Conservation (phyloP, 2,329 filamentous ascomycete genomes). For the Ophiocordyceps sinensis region DNA sequence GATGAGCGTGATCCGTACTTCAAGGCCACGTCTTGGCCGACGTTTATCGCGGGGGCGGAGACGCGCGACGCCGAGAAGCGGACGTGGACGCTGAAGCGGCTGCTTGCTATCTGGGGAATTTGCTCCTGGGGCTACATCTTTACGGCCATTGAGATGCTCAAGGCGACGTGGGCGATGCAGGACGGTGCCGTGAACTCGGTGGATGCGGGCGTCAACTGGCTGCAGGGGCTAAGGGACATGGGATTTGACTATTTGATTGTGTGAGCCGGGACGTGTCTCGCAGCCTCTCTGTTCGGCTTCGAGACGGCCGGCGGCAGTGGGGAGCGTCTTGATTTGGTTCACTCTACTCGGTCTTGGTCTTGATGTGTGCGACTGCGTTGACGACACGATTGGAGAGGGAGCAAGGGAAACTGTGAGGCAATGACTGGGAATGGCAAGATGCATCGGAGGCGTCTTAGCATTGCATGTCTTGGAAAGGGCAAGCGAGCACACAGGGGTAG, state of each 20-base stretch:
- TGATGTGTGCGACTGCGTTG: no score
- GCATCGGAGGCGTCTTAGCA: no score
- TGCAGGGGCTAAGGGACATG: constrained; percentile 26
- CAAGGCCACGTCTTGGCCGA: constrained; percentile 46
- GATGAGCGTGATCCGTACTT: constrained; percentile 34
- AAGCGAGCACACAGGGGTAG: no score
- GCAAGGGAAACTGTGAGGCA: no score
- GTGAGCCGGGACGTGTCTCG: constrained; percentile 6
- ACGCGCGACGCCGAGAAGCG: constrained; percentile 30
- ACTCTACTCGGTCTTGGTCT: no score
- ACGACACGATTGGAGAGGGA: no score
- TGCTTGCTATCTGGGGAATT: constrained; percentile 27
- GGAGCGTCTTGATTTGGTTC: no score
- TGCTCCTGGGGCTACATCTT: constrained; percentile 37
- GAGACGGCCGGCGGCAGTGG: no score
- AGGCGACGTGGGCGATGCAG: constrained; percentile 30
- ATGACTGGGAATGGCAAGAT: no score
- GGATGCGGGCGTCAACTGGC: constrained; percentile 19
- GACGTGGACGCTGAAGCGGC: constrained; percentile 34
- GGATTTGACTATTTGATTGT: constrained; percentile 32
- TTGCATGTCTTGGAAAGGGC: no score
- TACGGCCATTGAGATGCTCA: constrained; percentile 32
- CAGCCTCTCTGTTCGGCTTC: no score
- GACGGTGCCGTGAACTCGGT: constrained; percentile 12
- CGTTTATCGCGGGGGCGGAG: constrained; percentile 43